Evolutionary conservation across 2,329 filamentous ascomycete species (phyloP).

Genomic region (Aspergillus fumigatus): DNA sequence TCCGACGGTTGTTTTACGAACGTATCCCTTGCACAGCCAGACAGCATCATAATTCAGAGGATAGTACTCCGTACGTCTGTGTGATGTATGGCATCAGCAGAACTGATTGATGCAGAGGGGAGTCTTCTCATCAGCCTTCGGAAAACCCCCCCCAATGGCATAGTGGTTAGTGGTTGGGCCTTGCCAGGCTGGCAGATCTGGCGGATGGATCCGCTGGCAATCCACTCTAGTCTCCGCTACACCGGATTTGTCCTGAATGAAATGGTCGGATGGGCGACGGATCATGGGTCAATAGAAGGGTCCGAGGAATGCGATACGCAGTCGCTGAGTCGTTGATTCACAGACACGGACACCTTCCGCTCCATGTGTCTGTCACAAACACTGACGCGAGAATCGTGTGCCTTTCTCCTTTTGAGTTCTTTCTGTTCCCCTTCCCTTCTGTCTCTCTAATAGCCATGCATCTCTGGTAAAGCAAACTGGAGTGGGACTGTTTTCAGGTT

Average conservation of each 20-base stretch:
- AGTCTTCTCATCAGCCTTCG: no score
- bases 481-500: slow-evolving; percentile 1
- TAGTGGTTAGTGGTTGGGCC: background rate
- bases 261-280: background rate
- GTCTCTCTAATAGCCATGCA: background rate
- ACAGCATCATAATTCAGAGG: no score
- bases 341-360: slow-evolving; percentile 19
- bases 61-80: no score
- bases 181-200: background rate
- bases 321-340: background rate
- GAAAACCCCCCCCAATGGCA: background rate
- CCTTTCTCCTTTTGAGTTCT: background rate
- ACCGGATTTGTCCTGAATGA: background rate
- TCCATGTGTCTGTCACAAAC: slow-evolving; percentile 1
- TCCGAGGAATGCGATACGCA: background rate
- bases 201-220: background rate
- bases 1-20: slow-evolving; percentile 11
- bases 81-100: no score
- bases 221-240: background rate
- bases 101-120: background rate
- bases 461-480: slow-evolving; percentile 8
- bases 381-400: background rate
- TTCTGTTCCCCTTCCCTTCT: background rate
- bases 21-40: background rate
- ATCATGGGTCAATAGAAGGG: background rate